Percentiles rank a stretch among this genome's conserved stretches.
Evolutionary conservation across 1,139 yeast species (phyloP).

Genomic region (Kurtzmaniella natalensis): DNA sequence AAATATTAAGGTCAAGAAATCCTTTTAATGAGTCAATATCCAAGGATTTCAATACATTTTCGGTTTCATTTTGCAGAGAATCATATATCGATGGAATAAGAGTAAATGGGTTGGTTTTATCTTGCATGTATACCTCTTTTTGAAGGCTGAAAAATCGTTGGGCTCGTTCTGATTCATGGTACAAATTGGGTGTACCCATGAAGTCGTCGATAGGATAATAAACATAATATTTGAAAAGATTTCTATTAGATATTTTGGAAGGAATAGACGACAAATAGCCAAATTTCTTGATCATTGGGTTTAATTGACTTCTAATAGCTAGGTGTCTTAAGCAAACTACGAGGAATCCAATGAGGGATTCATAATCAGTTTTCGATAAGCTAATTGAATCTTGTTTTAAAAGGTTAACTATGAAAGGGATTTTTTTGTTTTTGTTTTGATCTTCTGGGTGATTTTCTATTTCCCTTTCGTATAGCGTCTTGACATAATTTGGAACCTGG

Average conservation of each 20-base stretch:
- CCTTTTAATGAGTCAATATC: neutral
- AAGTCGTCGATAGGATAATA: conserved; percentile 41
- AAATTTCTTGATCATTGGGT: conserved; percentile 24
- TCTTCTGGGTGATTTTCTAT: conserved; percentile 15
- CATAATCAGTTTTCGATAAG: neutral
- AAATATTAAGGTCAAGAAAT: neutral
- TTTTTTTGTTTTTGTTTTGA: conserved; percentile 8
- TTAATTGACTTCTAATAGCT: conserved; percentile 37
- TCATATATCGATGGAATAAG: conserved; percentile 8
- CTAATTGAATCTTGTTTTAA: neutral
- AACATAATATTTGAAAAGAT: conserved; percentile 20
- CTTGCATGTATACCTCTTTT: conserved; percentile 5
- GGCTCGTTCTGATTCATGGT: conserved; percentile 1
- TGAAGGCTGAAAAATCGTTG: conserved; percentile 7
- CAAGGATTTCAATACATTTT: neutral
- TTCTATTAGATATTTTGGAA: conserved; percentile 4
- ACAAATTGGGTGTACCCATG: conserved; percentile 20
- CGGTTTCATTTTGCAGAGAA: neutral
- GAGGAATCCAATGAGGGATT: neutral
- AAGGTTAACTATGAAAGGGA: neutral
- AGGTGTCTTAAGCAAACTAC: conserved; percentile 25
- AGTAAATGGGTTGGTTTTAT: conserved; percentile 3
- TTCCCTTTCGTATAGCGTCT: too few species aligned
- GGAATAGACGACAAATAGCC: conserved; percentile 14
- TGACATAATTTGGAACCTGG: neutral